Evolutionary conservation across 2,329 filamentous ascomycete genomes (phyloP), one percentile per base, ranked within the genome.

Genomic region (Coniochaeta prunicola): DNA sequence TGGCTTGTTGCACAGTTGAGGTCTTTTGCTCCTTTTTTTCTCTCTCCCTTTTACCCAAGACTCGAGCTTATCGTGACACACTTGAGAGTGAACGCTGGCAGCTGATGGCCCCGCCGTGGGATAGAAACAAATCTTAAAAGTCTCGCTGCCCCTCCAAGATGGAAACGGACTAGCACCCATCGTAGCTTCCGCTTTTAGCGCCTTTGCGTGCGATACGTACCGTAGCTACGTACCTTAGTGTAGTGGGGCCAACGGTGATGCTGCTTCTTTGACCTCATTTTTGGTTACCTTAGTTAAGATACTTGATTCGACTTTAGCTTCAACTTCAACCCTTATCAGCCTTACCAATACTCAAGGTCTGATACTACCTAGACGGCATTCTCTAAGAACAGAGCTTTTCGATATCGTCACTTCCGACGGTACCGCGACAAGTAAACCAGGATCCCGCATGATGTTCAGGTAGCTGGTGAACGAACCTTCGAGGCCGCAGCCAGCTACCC

Each of bases 141-240:
- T n/a, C n/a, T n/a, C n/a, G n/a, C 21, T 40, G 33, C 54, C 54
- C 54, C 54, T 56, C 54, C 34, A 59, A 21, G 21, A 26, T 26
- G 4, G 19, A 45, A 4, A 3, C 5, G 12, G 5, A 28, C 24
- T 50, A 21, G 45, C 13, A 24, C 36, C n/a, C 24, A 17, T 50
- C 45, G 24, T 50, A 50, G 45, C 45, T 50, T 50, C 45, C 45
- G 45, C 26, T 17, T 30, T 50, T 50, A 50, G 45, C 45, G 45
- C 24, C 45, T n/a, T n/a, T n/a, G n/a, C n/a, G n/a, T n/a, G n/a
- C n/a, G n/a, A n/a, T n/a, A n/a, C n/a, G n/a, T n/a, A n/a, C n/a
- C n/a, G n/a, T n/a, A n/a, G n/a, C n/a, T n/a, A n/a, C n/a, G n/a
- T n/a, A n/a, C n/a, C 36, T 53, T 45, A 53, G 24, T 17, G 45